Evolutionary conservation across 331 rosid genomes (phyloP), one percentile per base, ranked within the genome.

Genomic region (Malus hybrid): DNA sequence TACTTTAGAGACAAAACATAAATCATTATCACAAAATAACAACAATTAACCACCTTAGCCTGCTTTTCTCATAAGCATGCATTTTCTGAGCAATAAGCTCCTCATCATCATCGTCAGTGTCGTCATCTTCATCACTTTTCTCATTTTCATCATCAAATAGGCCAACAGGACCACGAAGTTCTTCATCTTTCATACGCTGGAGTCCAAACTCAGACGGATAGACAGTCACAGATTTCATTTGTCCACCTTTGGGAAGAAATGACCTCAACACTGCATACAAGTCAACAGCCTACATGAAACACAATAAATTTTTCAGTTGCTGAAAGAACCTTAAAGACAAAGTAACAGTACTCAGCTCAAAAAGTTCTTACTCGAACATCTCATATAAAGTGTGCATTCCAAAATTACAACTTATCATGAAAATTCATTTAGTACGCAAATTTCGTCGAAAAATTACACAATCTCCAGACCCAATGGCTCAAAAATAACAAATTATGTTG

Each of bases 161-260:
- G 67, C 83, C 89, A 82, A 89, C 74, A 15, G 99, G 99, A 22
- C 99, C 99, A 81, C 19, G 88, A 70, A 86, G 78, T 70, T 92
- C 97, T 91, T 92, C 97, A 82, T 89, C 97, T 82, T 86, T 81
- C 96, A 92, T 87, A 27, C 97, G 97, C 78, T 90, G 84, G 48
- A 94, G 86, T 46, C 99, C 99, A 85, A 94, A 94, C 76, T 92
- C 97, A 29, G 99, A 82, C 7, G 96, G 99, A 81, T 94, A 94
- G 69, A 94, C 85, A 71, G 92, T 73, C 19, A 94, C 96, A 7
- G 97, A 94, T 78, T 80, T 73, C 70, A 94, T 83, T 75, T 86
- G 83, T 42, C 97, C 97, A 69, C 76, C 87, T 79, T 88, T 50
- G 0, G 92, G 96, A 20, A 83, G 84, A 85, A 92, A 94, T 19